phyloP scores from a whole-genome alignment of 345 rosid genomes.

The Populus ilicifolia region DNA sequence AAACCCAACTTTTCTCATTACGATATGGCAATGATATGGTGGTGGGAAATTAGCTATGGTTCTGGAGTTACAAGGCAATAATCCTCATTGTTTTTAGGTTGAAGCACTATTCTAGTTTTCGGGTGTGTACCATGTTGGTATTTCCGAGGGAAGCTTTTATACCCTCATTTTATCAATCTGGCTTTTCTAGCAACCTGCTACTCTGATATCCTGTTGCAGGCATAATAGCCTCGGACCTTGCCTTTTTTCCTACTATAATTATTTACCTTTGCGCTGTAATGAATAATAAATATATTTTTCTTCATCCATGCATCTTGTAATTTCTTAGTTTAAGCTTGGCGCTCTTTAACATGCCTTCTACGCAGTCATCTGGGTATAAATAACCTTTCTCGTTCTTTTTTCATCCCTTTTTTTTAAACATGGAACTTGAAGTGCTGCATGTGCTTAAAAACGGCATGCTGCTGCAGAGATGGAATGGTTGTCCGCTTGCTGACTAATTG shows the following conservation, averaged over 20 bases:
- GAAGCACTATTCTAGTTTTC: conserved; percentile 3
- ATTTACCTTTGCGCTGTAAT: neutral
- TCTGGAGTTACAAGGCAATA: conserved; percentile 5
- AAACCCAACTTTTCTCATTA: conserved; percentile 14
- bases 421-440: neutral
- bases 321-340: neutral
- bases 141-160: conserved; percentile 19
- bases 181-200: conserved; percentile 13
- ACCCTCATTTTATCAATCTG: conserved; percentile 12
- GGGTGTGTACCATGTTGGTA: conserved; percentile 9
- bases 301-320: neutral
- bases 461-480: neutral
- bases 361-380: neutral
- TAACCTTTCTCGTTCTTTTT: neutral
- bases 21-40: conserved; percentile 10
- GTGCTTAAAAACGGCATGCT: neutral
- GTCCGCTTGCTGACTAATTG: neutral
- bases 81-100: neutral
- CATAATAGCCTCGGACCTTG: neutral
- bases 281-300: neutral
- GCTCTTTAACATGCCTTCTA: neutral
- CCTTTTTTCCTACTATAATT: neutral
- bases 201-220: neutral
- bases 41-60: neutral
- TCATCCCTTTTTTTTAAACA: neutral